These are phyloP conservation scores for Tetrahymena borealis DNA, from an alignment of 73 alveolate species.

Conservation along the genomic window DNA sequence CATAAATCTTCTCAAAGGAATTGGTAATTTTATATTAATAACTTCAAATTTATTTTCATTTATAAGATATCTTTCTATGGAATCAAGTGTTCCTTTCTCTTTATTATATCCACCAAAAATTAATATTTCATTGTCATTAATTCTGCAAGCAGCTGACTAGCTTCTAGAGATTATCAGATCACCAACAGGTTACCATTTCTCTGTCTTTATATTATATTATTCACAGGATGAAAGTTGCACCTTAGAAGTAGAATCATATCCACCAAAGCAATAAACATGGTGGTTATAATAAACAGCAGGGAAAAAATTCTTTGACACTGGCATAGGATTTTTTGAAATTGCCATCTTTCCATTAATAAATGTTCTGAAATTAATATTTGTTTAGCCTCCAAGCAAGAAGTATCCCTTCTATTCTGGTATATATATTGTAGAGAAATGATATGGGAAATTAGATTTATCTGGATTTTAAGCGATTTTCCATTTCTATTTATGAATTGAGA, in stretches of 20 bases:
- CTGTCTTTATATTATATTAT: constrained; percentile 68
- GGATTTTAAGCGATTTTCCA: constrained; percentile 86
- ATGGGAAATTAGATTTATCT: constrained; percentile 71
- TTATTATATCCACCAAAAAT: constrained; percentile 96
- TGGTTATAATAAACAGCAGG: constrained; percentile 61
- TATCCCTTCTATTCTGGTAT: constrained; percentile 62
- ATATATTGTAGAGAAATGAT: constrained; percentile 74
- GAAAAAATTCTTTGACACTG: constrained; percentile 76
- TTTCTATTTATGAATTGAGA: constrained; percentile 66
- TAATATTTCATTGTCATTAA: constrained; percentile 72
- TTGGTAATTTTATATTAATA: constrained; percentile 66
- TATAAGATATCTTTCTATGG: constrained; percentile 84
- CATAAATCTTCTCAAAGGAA: constrained; percentile 89
- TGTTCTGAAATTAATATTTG: constrained; percentile 64
- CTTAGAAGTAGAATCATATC: constrained; percentile 83
- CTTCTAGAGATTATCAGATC: constrained; percentile 77
- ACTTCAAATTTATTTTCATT: constrained; percentile 67
- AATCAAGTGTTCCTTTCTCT: constrained; percentile 82
- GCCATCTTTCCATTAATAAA: constrained; percentile 61
- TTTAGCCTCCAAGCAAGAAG: constrained; percentile 82
- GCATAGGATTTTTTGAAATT: constrained; percentile 62
- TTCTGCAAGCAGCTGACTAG: constrained; percentile 74
- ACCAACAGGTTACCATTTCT: constrained; percentile 71
- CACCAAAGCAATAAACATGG: constrained; percentile 87
- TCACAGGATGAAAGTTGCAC: constrained; percentile 71